Conservation (phyloP, 331 rosid species). For the Arachis monticola region DNA sequence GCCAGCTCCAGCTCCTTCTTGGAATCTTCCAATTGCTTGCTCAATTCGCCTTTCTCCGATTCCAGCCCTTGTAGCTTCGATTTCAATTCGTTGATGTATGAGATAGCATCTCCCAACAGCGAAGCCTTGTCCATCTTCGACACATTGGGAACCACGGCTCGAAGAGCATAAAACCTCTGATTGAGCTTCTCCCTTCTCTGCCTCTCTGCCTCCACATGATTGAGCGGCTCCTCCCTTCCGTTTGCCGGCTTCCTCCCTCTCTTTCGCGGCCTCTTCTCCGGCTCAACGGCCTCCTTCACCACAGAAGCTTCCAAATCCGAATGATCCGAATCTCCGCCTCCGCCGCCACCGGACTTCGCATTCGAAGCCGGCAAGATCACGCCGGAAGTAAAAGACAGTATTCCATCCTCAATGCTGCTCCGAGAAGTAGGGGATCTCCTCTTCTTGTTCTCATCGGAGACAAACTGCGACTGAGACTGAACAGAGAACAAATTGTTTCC, state of each 20-base stretch:
- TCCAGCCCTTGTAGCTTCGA: constrained; percentile 60
- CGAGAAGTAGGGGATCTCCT: constrained; percentile 57
- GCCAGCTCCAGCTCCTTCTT: constrained; percentile 53
- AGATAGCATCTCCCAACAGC: constrained; percentile 76
- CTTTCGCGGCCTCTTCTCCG: constrained; percentile 75
- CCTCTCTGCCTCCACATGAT: constrained; percentile 90
- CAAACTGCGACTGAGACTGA: constrained; percentile 32
- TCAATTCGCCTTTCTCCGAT: constrained; percentile 59
- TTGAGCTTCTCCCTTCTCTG: constrained; percentile 85
- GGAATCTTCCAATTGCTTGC: constrained; percentile 52
- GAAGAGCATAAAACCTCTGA: constrained; percentile 79
- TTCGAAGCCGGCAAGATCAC: constrained; percentile 53
- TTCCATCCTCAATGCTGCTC: constrained; percentile 69
- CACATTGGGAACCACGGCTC: constrained; percentile 87
- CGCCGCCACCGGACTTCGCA: constrained; percentile 47
- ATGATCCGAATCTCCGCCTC: constrained; percentile 69
- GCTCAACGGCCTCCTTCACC: constrained; percentile 62
- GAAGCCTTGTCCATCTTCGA: constrained; percentile 97
- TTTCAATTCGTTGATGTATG: constrained; percentile 77
- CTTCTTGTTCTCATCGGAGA: constrained; percentile 54
- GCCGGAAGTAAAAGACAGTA: constrained; percentile 77
- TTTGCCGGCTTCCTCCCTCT: constrained; percentile 86
- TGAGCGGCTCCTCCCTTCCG: constrained; percentile 93
- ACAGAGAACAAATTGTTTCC: constrained; percentile 43
- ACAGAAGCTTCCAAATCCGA: constrained; percentile 83